phyloP scores from a whole-genome alignment of 805 yeast genomes.

The Lipomyces mesembrius region DNA sequence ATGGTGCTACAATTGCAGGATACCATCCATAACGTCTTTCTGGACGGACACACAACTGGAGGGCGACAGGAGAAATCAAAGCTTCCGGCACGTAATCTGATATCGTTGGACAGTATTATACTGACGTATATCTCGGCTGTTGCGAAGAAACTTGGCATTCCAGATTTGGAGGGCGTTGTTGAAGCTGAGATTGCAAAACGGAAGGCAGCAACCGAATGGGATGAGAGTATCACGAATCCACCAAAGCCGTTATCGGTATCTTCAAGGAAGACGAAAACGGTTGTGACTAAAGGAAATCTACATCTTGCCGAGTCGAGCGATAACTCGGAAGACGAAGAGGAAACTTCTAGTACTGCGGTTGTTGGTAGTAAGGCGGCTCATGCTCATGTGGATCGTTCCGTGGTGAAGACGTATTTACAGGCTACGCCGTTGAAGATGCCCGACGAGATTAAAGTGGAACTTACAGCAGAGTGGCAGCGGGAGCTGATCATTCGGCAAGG shows the following conservation, averaged over 20 bases:
- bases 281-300: slow-evolving; percentile 4
- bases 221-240: slow-evolving; percentile 17
- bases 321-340: slow-evolving; percentile 12
- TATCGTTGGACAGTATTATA: slow-evolving; percentile 18
- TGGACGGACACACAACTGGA: neutral
- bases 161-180: slow-evolving; percentile 8
- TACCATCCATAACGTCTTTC: slow-evolving; percentile 7
- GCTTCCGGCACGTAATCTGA: slow-evolving; percentile 6
- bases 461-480: slow-evolving; percentile 23
- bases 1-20: slow-evolving; percentile 33
- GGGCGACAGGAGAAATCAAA: neutral
- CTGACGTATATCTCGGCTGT: slow-evolving; percentile 19
- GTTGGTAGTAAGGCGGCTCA: neutral
- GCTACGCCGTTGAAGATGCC: neutral
- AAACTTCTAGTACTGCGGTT: neutral
- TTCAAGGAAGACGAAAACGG: neutral
- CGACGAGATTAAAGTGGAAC: slow-evolving; percentile 12
- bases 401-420: slow-evolving; percentile 1
- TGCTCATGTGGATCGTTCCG: slow-evolving; percentile 12
- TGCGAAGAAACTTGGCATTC: slow-evolving; percentile 13
- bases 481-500: slow-evolving; percentile 22
- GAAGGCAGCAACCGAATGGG: slow-evolving; percentile 13
- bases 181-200: slow-evolving; percentile 9
- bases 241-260: slow-evolving; percentile 9
- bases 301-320: slow-evolving; percentile 10